Evolutionary conservation across 179 eudicot genomes (phyloP).

Genomic region (Silene vulgaris): DNA sequence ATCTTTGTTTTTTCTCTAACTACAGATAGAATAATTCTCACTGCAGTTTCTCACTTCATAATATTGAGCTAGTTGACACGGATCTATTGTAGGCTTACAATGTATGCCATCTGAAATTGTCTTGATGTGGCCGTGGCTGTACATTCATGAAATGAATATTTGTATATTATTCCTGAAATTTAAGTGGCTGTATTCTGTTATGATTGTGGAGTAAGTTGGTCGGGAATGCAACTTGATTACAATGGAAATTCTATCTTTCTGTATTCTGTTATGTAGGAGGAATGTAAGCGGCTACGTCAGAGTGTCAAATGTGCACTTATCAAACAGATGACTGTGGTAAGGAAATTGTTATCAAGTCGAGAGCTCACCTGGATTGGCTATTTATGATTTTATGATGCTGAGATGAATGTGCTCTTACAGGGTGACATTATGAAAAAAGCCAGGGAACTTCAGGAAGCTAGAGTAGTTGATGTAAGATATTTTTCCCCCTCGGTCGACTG

Average conservation of each 20-base stretch:
- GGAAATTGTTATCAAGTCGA: conserved; percentile 16
- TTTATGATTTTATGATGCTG: conserved; percentile 13
- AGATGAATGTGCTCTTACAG: conserved; percentile 37
- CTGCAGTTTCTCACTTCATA: background rate
- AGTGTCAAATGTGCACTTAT: conserved; percentile 92
- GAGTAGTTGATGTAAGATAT: conserved; percentile 79
- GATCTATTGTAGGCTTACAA: too few species aligned
- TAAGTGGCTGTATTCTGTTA: background rate
- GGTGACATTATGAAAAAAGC: conserved; percentile 92
- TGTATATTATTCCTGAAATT: background rate
- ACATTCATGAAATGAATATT: background rate
- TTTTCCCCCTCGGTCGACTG: conserved; percentile 11
- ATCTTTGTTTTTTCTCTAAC: background rate
- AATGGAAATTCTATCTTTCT: background rate
- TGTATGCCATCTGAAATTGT: too few species aligned
- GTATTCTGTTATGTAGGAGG: conserved; percentile 50
- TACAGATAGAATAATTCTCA: background rate
- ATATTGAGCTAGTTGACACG: background rate
- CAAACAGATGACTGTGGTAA: conserved; percentile 84
- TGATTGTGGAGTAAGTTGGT: background rate
- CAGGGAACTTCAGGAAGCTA: conserved; percentile 63
- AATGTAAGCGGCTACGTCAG: conserved; percentile 95
- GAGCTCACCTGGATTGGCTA: background rate
- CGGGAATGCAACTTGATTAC: background rate
- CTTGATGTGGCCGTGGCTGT: background rate